Base-by-base conservation (phyloP, 208 protist genomes). In the Herpetomonas samuelpessoai region DNA sequence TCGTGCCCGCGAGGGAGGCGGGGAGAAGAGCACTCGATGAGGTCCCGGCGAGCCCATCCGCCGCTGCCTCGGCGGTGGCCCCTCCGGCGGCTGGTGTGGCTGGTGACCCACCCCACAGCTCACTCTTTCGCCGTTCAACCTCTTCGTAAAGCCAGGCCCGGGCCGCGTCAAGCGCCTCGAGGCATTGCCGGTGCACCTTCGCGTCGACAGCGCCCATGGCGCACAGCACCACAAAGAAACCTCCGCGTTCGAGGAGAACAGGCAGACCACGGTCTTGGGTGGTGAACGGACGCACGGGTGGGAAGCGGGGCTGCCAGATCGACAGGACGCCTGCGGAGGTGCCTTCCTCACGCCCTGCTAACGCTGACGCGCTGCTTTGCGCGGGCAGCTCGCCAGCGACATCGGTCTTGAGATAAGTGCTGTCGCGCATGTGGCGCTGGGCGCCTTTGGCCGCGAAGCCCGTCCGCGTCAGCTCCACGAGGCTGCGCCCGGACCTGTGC, bases 171-270 rank as follows among this genome's bases (percentile, higher is more conserved):
- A 92, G 65, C 2, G 68, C 72, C 14, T 6, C 31, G 21, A 71
- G 22, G 62, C 81, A 84, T 22, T 65, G 57, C 26, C 60, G 57
- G 57, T 92, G 81, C 61, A 89, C 57, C 24, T 61, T 58, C 29
- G 64, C 30, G n/a, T 80, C 64, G 25, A 92, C 63, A 0, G 66
- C 58, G 21, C 85, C 85, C 12, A 80, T 75, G 3, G 71, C 72
- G 38, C 79, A 75, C 21, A 92, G 75, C 0, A 89, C 72, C 24
- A 92, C 73, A 41, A 86, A 82, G 56, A 58, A 79, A 22, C 85
- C 81, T 3, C 85, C 81, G 7, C 68, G 55, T 56, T 71, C 63
- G 22, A 86, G 46, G 30, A 65, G 63, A 51, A 57, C 55, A 0
- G 50, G 72, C 27, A 79, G 62, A 39, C 62, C 68, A 0, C 56